These are phyloP conservation scores for Coprinellus micaceus DNA, from an alignment of 768 basidiomycete species.

Conservation along the genomic window DNA sequence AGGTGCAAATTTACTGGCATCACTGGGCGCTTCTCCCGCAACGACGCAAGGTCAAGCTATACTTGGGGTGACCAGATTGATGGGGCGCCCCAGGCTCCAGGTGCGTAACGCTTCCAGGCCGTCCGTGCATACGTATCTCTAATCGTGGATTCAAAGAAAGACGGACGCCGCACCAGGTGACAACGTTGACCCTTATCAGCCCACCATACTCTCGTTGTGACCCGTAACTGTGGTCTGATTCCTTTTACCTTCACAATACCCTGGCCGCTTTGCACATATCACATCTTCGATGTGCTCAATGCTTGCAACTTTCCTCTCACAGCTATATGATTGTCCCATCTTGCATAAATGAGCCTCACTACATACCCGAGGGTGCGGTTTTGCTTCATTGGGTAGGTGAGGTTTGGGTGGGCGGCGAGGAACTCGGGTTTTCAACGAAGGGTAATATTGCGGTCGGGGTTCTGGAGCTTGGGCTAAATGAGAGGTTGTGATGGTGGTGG, in stretches of 20 bases:
- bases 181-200: neutral
- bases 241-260: neutral
- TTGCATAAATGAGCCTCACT: too few species aligned
- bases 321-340: too few species aligned
- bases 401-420: neutral
- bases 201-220: neutral
- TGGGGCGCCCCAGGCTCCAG: neutral
- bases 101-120: neutral
- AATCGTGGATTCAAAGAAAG: too few species aligned
- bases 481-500: too few species aligned
- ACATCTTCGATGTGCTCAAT: conserved; percentile 3
- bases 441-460: too few species aligned
- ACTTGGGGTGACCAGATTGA: neutral
- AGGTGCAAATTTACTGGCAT: too few species aligned
- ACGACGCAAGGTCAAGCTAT: too few species aligned
- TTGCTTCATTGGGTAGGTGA: neutral
- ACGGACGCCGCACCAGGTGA: neutral
- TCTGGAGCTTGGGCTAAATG: too few species aligned
- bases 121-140: neutral
- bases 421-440: neutral
- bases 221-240: neutral
- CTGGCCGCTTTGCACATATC: neutral
- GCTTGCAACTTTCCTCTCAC: too few species aligned
- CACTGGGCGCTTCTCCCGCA: too few species aligned
- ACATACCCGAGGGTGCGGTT: too few species aligned